Base-by-base conservation (phyloP, 2,329 filamentous ascomycete species). In the Stemphylium lycopersici region DNA sequence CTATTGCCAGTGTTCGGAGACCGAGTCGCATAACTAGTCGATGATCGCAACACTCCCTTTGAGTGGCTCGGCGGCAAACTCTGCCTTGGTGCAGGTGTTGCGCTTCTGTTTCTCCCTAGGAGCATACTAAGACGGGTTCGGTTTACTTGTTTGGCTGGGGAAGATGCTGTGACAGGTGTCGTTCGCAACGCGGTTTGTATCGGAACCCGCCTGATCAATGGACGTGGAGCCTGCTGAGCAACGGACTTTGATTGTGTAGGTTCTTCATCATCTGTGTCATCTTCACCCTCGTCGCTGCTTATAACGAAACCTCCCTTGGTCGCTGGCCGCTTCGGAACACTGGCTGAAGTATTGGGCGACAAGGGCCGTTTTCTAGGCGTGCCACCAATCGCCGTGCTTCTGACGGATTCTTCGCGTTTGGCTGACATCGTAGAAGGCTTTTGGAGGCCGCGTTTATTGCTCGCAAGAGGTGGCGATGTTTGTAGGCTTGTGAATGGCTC, bases 281-380 rank as follows among this genome's bases (percentile, higher is more conserved):
- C 34, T 18, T 49, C 52, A 13, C 52, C 50, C 11, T 49, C 53
- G 26, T 56, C 55, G 26, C 49, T 53, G n/a, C 52, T 48, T 26
- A 55, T 8, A n/a, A 62, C 18, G 22, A 60, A 62, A 6, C 59
- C 59, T 12, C 54, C 48, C 31, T 37, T 48, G 6, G 26, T 53
- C 13, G 48, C 50, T 6, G 53, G 56, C 13, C 50, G 53, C 42
- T 55, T 59, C 13, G 6, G 16, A 22, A 18, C 31, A n/a, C 6
- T 39, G n/a, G 7, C 38, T 6, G 42, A 7, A 16, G 33, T 40
- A 26, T 31, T 15, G 11, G 41, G 32, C 5, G 41, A 36, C 31
- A 26, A 26, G 3, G 43, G 42, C 5, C 32, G 45, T 29, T 48
- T 49, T 12, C 48, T 55, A 6, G 31, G 22, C 6, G 31, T 6